Base-by-base conservation (phyloP, 2,329 filamentous ascomycete species). In the Cladophialophora bantiana region DNA sequence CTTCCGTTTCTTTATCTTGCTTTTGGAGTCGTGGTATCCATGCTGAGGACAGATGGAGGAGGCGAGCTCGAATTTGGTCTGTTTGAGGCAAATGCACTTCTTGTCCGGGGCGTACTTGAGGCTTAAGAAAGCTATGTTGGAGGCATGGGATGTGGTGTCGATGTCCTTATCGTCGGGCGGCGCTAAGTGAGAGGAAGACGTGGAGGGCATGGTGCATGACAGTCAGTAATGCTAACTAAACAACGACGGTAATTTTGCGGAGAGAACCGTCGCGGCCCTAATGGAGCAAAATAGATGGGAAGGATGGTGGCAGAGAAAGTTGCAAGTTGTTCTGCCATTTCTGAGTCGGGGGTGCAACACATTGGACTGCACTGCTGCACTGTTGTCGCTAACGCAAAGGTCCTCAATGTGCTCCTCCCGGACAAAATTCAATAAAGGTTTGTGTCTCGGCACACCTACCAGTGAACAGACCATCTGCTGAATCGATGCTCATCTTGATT, bases 31-130 rank as follows among this genome's bases (percentile, higher is more conserved):
- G 38, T 31, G 35, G 35, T 12, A 18, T 18, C 64, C 60, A 45
- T 68, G 67, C n/a, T 34, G 20, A 18, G 67, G 63, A 40, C 67
- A 68, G 18, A 66, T 13, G n/a, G 56, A 26, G 10, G 34, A 31
- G 3, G 53, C 54, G 34, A 59, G 36, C n/a, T 48, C 7, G 12
- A 48, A 38, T 13, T n/a, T 18, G 7, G 7, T 45, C 32, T 34
- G 7, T 18, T 40, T 4, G 15, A 34, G 15, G 55, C 67, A 68
- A 38, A 66, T 52, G 45, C 67, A 68, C 31, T 56, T 45, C 7
- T 52, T 55, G 20, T 32, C 9, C 7, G 58, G 58, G 20, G 48
- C 50, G 45, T 61, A 61, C 4, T 26, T 48, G 7, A 61, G 59
- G 48, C n/a, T 61, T 10, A 61, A 15, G 18, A 48, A 53, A 35